A percentile compares a stretch with the other conserved stretches of the same genome.
Conservation (phyloP, 768 basidiomycete genomes). For the Favolaschia claudopus region DNA sequence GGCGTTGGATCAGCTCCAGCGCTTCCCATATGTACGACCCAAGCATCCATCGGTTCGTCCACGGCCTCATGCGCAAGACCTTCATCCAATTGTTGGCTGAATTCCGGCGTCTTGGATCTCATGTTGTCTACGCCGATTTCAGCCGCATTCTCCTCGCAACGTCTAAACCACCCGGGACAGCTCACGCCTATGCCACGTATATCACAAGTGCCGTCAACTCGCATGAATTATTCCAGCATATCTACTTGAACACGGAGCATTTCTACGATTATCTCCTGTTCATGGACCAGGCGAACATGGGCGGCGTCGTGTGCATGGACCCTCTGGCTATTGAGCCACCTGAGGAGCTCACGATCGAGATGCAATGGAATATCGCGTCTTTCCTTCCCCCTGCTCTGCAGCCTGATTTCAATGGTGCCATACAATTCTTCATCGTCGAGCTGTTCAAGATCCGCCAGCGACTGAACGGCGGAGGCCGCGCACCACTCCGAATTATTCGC, state of each 20-base stretch:
- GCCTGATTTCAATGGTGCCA: conserved; percentile 70
- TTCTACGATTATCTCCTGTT: conserved; percentile 95
- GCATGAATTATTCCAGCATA: conserved; percentile 94
- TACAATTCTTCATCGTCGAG: conserved; percentile 88
- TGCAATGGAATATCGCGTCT: conserved; percentile 91
- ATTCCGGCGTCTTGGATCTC: conserved; percentile 92
- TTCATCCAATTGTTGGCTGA: conserved; percentile 97
- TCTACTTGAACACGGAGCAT: conserved; percentile 83
- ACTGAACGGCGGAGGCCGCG: conserved; percentile 63
- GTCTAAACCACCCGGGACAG: conserved; percentile 94
- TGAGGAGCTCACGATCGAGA: conserved; percentile 74
- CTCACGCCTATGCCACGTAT: conserved; percentile 95
- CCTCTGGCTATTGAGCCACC: conserved; percentile 74
- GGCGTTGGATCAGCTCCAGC: conserved; percentile 94
- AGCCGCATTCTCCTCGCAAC: conserved; percentile 90
- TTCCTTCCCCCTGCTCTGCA: conserved; percentile 90
- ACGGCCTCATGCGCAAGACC: conserved; percentile 96
- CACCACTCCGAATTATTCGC: conserved; percentile 72
- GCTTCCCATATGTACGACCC: conserved; percentile 91
- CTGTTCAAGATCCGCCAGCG: conserved; percentile 79
- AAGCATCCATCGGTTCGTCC: conserved; percentile 90
- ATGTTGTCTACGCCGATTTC: conserved; percentile 94
- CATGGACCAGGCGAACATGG: conserved; percentile 95
- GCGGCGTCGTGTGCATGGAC: conserved; percentile 86
- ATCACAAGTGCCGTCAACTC: conserved; percentile 92